Percentiles rank a stretch among this genome's conserved stretches.
Conservation (phyloP, 83 land plant species). For the Diphasiastrum complanatum region DNA sequence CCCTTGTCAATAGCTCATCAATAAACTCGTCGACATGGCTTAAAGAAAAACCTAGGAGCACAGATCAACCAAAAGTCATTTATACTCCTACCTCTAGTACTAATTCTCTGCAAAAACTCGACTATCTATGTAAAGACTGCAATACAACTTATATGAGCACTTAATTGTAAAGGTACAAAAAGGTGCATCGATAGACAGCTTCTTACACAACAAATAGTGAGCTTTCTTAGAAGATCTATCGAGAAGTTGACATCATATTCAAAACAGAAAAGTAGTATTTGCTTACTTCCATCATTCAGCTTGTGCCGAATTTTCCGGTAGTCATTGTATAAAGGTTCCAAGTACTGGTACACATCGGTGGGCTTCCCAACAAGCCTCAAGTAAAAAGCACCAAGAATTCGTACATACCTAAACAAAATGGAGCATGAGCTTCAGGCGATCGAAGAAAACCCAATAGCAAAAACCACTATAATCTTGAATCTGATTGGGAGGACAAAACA, state of each 20-base stretch:
- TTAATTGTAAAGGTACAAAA: constrained; percentile 20
- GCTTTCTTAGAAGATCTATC: no score
- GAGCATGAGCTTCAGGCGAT: constrained; percentile 3
- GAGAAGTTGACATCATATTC: no score
- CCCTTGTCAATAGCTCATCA: constrained; percentile 89
- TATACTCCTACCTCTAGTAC: no score
- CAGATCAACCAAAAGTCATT: no score
- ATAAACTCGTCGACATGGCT: constrained; percentile 96
- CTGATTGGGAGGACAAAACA: neutral
- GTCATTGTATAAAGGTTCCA: constrained; percentile 96
- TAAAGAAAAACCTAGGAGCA: constrained; percentile 57
- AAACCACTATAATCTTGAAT: neutral
- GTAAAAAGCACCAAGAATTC: constrained; percentile 92
- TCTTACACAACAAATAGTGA: neutral
- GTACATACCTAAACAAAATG: constrained; percentile 57
- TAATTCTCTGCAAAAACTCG: no score
- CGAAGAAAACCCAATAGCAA: neutral
- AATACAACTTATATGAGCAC: no score
- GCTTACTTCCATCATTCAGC: constrained; percentile 78
- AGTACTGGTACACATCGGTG: constrained; percentile 80
- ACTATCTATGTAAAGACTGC: no score
- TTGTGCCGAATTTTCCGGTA: constrained; percentile 72
- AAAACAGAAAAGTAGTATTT: no score
- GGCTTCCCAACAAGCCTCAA: constrained; percentile 86
- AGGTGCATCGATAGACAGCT: neutral